Conservation (phyloP, 768 basidiomycete genomes). For the Russula sp. region DNA sequence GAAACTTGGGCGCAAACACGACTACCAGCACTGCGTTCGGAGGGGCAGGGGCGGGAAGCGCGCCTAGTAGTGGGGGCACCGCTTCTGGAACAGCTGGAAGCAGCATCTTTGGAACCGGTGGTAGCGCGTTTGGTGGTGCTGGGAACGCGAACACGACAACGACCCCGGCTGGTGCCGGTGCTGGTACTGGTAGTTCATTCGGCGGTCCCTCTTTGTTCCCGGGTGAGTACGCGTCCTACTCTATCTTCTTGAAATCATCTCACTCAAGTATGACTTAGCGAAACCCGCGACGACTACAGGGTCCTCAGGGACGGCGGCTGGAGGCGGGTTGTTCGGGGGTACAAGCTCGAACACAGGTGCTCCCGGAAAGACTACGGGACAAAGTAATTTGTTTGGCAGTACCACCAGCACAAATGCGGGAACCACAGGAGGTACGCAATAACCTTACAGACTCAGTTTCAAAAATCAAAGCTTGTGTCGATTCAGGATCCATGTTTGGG, state of each 20-base stretch:
- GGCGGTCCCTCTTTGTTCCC: not conserved
- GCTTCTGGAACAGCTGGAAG: constrained; percentile 2
- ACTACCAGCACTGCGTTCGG: constrained; percentile 15
- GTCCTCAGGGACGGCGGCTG: not conserved
- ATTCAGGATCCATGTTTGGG: constrained; percentile 1
- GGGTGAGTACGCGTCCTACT: not conserved
- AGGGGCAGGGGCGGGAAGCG: not conserved
- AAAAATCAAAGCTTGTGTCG: not conserved
- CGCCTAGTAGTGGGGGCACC: not conserved
- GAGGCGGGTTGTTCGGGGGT: constrained; percentile 4
- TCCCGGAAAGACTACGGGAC: constrained; percentile 1
- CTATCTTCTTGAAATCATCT: not conserved
- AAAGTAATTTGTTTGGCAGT: constrained; percentile 4
- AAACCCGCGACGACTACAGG: not conserved
- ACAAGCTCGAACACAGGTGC: constrained; percentile 1
- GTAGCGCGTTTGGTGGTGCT: constrained; percentile 10
- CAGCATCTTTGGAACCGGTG: not conserved
- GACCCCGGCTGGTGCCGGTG: not conserved
- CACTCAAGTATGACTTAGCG: not conserved
- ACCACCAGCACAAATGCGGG: not conserved
- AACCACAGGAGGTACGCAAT: constrained; percentile 10
- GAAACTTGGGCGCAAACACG: constrained; percentile 22
- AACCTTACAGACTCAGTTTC: not conserved
- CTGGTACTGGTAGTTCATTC: not conserved
- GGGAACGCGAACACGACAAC: not conserved